A percentile compares a stretch with the other conserved stretches of the same genome.
Evolutionary conservation across 345 rosid species (phyloP).

Genomic region (Eutrema yunnanense): DNA sequence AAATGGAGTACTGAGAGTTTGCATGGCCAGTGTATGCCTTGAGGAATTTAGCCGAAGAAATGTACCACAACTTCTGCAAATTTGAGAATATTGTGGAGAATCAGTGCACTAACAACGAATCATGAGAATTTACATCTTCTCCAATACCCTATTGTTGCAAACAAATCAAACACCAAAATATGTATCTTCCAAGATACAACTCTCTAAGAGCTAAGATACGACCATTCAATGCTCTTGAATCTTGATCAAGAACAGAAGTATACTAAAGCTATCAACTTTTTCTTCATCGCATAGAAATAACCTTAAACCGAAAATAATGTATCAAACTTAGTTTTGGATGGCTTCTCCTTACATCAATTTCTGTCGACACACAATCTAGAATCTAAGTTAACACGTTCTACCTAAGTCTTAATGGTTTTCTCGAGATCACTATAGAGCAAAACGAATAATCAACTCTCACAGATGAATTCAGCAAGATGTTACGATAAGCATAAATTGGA

Average conservation of each 20-base stretch:
- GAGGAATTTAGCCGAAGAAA: constrained; percentile 61
- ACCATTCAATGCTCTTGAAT: not conserved
- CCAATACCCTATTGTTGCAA: not conserved
- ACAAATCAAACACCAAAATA: not conserved
- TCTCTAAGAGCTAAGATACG: not conserved
- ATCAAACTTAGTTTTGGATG: not conserved
- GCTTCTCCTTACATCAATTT: not conserved
- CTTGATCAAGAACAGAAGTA: not conserved
- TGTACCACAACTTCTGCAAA: constrained; percentile 84
- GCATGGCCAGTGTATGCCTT: constrained; percentile 80
- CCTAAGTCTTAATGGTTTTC: not conserved
- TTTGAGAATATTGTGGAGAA: not conserved
- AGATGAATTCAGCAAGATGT: not conserved
- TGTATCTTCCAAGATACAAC: not conserved
- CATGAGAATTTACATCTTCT: not conserved
- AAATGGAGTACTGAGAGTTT: constrained; percentile 61
- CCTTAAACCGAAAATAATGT: not conserved
- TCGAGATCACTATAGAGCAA: not conserved
- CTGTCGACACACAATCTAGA: not conserved
- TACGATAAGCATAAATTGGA: not conserved
- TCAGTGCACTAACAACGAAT: not conserved
- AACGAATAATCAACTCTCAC: not conserved
- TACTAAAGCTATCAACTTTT: not conserved
- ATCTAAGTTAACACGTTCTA: not conserved
- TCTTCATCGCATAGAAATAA: not conserved